Percentiles rank a stretch among this genome's conserved stretches.
phyloP scores from a whole-genome alignment of 768 basidiomycete genomes.

The Filobasidium wieringae region DNA sequence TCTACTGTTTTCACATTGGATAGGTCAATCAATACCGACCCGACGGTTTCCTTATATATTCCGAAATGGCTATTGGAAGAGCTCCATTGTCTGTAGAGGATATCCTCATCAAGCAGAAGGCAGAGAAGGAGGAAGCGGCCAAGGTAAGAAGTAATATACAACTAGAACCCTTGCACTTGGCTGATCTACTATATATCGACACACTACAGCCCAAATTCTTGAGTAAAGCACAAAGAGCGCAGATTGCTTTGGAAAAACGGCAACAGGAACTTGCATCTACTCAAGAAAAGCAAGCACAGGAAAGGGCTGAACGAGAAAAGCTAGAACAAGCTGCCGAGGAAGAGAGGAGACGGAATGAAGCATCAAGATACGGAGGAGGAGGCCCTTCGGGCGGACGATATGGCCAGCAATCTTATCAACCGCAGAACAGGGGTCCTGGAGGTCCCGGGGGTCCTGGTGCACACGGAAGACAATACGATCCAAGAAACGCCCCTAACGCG shows the following conservation, averaged over 20 bases:
- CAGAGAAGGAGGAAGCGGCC: constrained; percentile 76
- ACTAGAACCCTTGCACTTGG: neutral
- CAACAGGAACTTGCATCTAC: constrained; percentile 68
- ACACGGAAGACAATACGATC: neutral
- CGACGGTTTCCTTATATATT: neutral
- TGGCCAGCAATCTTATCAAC: constrained; percentile 14
- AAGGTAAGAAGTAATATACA: constrained; percentile 48
- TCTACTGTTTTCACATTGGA: too few relatives aligned
- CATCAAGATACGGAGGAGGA: constrained; percentile 39
- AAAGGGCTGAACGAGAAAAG: constrained; percentile 52
- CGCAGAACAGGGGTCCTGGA: neutral
- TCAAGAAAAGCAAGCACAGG: constrained; percentile 53
- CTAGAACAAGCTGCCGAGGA: constrained; percentile 68
- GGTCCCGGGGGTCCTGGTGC: too few relatives aligned
- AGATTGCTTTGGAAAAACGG: constrained; percentile 75
- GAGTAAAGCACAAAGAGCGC: constrained; percentile 79
- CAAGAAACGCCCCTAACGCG: constrained; percentile 2
- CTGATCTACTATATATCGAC: constrained; percentile 5
- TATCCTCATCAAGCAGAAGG: constrained; percentile 71
- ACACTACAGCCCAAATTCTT: constrained; percentile 74
- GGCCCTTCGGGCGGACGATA: constrained; percentile 38
- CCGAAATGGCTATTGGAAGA: constrained; percentile 3
- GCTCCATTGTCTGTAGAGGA: constrained; percentile 74
- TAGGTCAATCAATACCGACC: neutral
- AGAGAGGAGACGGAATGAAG: constrained; percentile 42